Percentiles rank a stretch among this genome's conserved stretches.
phyloP scores from a whole-genome alignment of 2,329 filamentous ascomycete species.

The Penicillium hesseltinei region DNA sequence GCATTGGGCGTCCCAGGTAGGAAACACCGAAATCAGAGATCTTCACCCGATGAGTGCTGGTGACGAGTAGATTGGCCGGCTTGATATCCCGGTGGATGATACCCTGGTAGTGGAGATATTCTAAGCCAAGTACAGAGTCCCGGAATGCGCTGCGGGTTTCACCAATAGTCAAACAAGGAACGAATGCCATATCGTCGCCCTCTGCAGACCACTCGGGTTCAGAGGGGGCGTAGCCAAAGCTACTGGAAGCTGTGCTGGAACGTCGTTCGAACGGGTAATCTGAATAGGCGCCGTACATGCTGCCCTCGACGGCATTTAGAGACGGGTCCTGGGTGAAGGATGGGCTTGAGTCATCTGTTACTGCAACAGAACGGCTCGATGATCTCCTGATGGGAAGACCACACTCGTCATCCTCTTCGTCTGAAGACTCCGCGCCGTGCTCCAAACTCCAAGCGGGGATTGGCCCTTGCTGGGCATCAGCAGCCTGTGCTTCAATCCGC shows the following conservation, averaged over 20 bases:
- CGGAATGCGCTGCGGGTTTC: constrained; percentile 82
- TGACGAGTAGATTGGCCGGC: constrained; percentile 87
- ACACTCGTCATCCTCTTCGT: constrained; percentile 46
- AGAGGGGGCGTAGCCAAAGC: constrained; percentile 44
- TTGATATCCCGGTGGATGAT: constrained; percentile 85
- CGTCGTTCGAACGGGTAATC: constrained; percentile 63
- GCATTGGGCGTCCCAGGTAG: constrained; percentile 85
- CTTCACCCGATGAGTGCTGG: constrained; percentile 80
- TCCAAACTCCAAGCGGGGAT: constrained; percentile 82
- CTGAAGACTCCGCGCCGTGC: constrained; percentile 61
- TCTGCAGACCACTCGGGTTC: constrained; percentile 45
- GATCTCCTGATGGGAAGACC: constrained; percentile 32
- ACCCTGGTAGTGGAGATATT: constrained; percentile 87
- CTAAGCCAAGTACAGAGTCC: constrained; percentile 87
- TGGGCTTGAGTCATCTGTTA: constrained; percentile 52
- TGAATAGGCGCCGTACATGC: constrained; percentile 73
- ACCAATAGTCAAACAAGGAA: constrained; percentile 85
- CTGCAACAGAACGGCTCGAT: constrained; percentile 35
- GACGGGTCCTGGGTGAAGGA: constrained; percentile 44
- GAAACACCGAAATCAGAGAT: constrained; percentile 99
- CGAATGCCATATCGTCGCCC: constrained; percentile 86
- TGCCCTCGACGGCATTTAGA: constrained; percentile 66
- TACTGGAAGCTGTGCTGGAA: constrained; percentile 76
- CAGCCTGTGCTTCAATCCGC: constrained; percentile 59
- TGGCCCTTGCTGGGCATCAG: constrained; percentile 50